phyloP scores from a whole-genome alignment of 2,329 filamentous ascomycete species.

The Aaosphaeria pasadenensis region DNA sequence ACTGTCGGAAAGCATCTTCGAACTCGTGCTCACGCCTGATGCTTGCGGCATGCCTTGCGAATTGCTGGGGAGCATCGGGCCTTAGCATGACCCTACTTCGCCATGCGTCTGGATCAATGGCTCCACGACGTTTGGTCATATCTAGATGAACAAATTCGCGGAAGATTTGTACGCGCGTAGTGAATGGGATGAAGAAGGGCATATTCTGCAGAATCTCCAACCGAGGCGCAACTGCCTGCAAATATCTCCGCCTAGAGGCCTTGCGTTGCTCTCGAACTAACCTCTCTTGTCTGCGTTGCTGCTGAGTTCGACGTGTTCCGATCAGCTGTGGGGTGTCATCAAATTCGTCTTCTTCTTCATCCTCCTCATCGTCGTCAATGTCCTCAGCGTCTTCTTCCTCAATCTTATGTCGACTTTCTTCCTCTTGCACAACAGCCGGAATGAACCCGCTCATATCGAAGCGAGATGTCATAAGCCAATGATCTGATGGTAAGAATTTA shows the following conservation, averaged over 20 bases:
- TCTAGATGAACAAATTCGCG: slow-evolving; percentile 87
- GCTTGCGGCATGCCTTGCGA: slow-evolving; percentile 63
- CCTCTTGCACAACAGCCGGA: slow-evolving; percentile 79
- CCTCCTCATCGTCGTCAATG: slow-evolving; percentile 39
- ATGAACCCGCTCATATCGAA: slow-evolving; percentile 91
- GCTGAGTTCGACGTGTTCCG: slow-evolving; percentile 60
- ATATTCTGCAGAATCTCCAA: slow-evolving; percentile 91
- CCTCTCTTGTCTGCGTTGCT: slow-evolving; percentile 61
- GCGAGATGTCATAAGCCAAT: slow-evolving; percentile 89
- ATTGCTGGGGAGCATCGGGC: slow-evolving; percentile 31
- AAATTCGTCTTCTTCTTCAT: slow-evolving; percentile 37
- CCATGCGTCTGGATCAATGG: slow-evolving; percentile 73
- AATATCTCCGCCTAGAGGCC: slow-evolving; percentile 64
- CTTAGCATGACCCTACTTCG: slow-evolving; percentile 51
- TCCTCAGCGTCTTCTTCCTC: slow-evolving; percentile 62
- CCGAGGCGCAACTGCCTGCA: slow-evolving; percentile 79
- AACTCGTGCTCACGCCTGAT: slow-evolving; percentile 80
- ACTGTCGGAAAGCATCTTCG: slow-evolving; percentile 78
- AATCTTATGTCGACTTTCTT: slow-evolving; percentile 71
- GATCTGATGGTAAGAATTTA: slow-evolving; percentile 74
- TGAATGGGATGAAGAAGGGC: slow-evolving; percentile 94
- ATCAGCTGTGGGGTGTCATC: slow-evolving; percentile 39
- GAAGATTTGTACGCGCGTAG: slow-evolving; percentile 87
- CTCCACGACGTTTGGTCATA: slow-evolving; percentile 68
- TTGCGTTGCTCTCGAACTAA: slow-evolving; percentile 64